Evolutionary conservation across 2,329 filamentous ascomycete species (phyloP), one percentile per base, ranked within the genome.

Genomic region (Diaporthe ampelina): DNA sequence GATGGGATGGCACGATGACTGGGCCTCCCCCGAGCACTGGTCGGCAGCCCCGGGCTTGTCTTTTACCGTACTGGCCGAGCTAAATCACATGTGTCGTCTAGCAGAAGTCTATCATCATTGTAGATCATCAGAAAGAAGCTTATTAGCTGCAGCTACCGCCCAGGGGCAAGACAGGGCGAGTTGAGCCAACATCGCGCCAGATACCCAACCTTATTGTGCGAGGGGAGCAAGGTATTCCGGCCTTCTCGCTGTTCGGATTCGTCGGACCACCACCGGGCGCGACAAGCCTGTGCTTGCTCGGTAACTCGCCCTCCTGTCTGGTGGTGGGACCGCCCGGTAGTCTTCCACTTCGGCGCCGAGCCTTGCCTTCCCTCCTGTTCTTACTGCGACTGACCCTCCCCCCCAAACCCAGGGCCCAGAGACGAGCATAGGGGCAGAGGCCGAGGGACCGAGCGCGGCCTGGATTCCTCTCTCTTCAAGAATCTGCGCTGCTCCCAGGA

Each of bases 241-340:
- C 8, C 63, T 21, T 15, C 32, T 68, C 48, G 63, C 63, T 52
- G 63, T 24, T 68, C 63, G 63, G 63, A 68, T 68, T 54, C 32
- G 48, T 68, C 63, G 63, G 48, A 40, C 9, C n/a, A 40, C 45
- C 48, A 32, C 59, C 40, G 59, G 40, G 59, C 59, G 63, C 45
- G 32, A 37, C n/a, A 54, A 68, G n/a, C 32, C 21, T 37, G 29
- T 63, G 59, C 40, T 17, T 32, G 35, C n/a, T 21, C 24, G 37
- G 45, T 52, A 7, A 13, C 13, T 19, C 9, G 7, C 32, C 21
- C 29, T 37, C 43, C 21, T 35, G 29, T 15, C 17, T 37, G 52
- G 45, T 8, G 40, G 26, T 48, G 43, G 59, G 26, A 32, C 61
- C 61, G 43, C 26, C 43, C 61, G 43, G 61, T 35, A 67, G 40